phyloP scores from a whole-genome alignment of 208 protist genomes.

The Trypanosoma theileri region DNA sequence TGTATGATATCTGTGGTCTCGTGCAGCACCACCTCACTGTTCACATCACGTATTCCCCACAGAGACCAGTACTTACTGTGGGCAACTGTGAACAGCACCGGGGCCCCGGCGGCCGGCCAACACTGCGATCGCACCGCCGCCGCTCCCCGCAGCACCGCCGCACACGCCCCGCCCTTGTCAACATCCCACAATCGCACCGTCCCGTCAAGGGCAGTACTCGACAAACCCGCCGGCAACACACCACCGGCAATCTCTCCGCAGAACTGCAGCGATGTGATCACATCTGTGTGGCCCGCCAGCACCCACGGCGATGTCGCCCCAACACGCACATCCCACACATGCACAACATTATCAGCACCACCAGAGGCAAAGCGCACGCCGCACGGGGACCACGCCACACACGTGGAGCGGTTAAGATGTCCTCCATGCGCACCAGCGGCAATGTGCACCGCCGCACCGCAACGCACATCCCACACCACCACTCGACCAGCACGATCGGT shows the following conservation, averaged over 20 bases:
- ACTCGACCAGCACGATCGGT: conserved; percentile 68
- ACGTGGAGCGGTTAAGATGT: conserved; percentile 57
- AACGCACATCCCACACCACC: conserved; percentile 75
- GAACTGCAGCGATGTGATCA: conserved; percentile 78
- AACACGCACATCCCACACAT: conserved; percentile 75
- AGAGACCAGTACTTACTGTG: conserved; percentile 70
- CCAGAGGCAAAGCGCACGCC: conserved; percentile 75
- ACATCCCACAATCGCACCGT: conserved; percentile 75
- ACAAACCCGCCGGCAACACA: conserved; percentile 55
- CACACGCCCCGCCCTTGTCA: conserved; percentile 56
- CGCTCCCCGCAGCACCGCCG: conserved; percentile 42
- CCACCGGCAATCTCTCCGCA: conserved; percentile 35
- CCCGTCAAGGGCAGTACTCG: conserved; percentile 79
- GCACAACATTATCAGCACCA: conserved; percentile 63
- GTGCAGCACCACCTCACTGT: conserved; percentile 4
- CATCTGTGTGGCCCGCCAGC: conserved; percentile 78
- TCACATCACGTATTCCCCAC: conserved; percentile 41
- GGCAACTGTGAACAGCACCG: conserved; percentile 32
- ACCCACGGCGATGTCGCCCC: conserved; percentile 40
- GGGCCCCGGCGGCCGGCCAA: too few relatives aligned
- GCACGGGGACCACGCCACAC: conserved; percentile 80
- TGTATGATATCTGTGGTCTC: background rate
- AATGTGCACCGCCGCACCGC: conserved; percentile 53
- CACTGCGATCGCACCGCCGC: conserved; percentile 68
- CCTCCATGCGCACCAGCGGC: conserved; percentile 51